A percentile compares a stretch with the other conserved stretches of the same genome.
These are phyloP conservation scores for Stagonosporopsis vannaccii DNA, from an alignment of 2,329 filamentous ascomycete species.

Conservation along the genomic window DNA sequence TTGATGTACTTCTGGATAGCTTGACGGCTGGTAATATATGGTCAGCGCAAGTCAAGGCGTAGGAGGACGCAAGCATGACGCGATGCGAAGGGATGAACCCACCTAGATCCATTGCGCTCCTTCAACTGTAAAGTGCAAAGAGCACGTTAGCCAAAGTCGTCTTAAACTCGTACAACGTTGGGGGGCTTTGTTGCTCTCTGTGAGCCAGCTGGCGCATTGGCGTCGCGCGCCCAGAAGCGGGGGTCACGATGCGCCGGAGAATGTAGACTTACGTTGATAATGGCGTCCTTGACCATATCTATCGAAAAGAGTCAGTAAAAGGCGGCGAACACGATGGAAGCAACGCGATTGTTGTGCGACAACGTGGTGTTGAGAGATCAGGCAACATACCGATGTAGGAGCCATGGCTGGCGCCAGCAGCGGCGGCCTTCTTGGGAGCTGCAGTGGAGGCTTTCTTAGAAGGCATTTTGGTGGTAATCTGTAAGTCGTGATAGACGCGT, in stretches of 20 bases:
- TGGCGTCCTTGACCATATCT: conserved; percentile 79
- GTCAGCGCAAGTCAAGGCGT: conserved; percentile 44
- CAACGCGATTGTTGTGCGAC: conserved; percentile 53
- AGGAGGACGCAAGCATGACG: conserved; percentile 35
- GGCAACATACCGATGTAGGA: conserved; percentile 70
- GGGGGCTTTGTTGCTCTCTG: conserved; percentile 33
- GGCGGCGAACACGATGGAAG: conserved; percentile 58
- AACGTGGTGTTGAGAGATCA: conserved; percentile 53
- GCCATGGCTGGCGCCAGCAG: conserved; percentile 63
- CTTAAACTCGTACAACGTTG: conserved; percentile 14
- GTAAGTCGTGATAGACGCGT: conserved; percentile 33
- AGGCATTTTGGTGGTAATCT: conserved; percentile 62
- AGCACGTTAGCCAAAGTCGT: conserved; percentile 57
- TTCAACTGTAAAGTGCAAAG: conserved; percentile 64
- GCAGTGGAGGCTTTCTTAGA: conserved; percentile 68
- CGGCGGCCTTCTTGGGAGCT: conserved; percentile 64
- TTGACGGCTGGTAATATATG: conserved; percentile 64
- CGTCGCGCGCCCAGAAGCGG: conserved; percentile 44
- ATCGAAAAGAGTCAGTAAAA: conserved; percentile 59
- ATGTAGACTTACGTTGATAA: conserved; percentile 71
- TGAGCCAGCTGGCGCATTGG: conserved; percentile 43
- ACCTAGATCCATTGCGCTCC: conserved; percentile 75
- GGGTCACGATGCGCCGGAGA: conserved; percentile 57
- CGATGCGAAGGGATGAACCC: conserved; percentile 50
- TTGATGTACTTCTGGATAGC: conserved; percentile 78